Evolutionary conservation across 345 rosid genomes (phyloP).

Genomic region (Combretum micranthum): DNA sequence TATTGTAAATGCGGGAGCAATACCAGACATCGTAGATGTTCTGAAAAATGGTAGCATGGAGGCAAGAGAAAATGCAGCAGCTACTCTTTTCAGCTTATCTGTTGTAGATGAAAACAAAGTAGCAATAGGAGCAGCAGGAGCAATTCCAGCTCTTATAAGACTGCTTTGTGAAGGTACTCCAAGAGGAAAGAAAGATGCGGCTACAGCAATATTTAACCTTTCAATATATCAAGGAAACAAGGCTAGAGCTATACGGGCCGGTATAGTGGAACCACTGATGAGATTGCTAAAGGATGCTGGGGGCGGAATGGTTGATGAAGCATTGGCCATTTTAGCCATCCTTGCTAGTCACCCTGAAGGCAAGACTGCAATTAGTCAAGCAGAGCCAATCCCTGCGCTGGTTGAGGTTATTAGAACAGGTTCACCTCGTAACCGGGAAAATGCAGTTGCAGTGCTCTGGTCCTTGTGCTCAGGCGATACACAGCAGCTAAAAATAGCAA

Average conservation of each 20-base stretch:
- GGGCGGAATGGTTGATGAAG: conserved; percentile 92
- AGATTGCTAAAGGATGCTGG: conserved; percentile 76
- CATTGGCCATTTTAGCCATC: conserved; percentile 81
- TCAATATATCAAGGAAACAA: conserved; percentile 92
- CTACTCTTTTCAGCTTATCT: conserved; percentile 90
- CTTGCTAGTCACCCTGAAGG: conserved; percentile 90
- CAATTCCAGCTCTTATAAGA: conserved; percentile 78
- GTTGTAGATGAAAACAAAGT: conserved; percentile 94
- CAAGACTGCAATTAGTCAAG: conserved; percentile 64
- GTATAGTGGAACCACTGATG: conserved; percentile 74
- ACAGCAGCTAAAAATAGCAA: conserved; percentile 58
- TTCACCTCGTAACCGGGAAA: conserved; percentile 90
- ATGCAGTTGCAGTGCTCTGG: conserved; percentile 83
- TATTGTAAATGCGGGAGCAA: conserved; percentile 91
- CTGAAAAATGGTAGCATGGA: conserved; percentile 86
- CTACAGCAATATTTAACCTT: conserved; percentile 91
- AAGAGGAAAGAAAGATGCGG: conserved; percentile 94
- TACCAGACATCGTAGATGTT: conserved; percentile 86
- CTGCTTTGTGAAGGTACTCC: conserved; percentile 83
- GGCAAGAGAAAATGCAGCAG: conserved; percentile 98
- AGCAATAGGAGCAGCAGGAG: conserved; percentile 91
- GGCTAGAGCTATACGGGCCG: conserved; percentile 89
- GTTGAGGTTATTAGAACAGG: conserved; percentile 80
- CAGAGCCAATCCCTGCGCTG: conserved; percentile 59
- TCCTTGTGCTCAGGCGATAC: conserved; percentile 57